phyloP scores from a whole-genome alignment of 192 early-diverging fungal genomes.

The Coemansia sp. region DNA sequence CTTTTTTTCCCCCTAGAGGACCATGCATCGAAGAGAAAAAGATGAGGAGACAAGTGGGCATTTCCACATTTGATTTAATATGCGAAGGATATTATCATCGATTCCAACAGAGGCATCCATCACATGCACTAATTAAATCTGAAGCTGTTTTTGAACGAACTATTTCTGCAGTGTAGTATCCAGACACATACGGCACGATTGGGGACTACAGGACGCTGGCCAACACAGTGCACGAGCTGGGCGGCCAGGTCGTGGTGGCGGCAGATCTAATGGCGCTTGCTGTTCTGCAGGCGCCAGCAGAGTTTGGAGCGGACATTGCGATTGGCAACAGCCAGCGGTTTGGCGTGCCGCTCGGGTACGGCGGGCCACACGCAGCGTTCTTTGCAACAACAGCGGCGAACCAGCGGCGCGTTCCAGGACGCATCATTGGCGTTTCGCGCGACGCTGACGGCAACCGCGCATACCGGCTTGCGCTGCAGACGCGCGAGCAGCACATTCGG shows the following conservation, averaged over 20 bases:
- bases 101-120: no score
- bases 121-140: no score
- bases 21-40: no score
- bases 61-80: no score
- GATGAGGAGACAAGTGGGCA: no score
- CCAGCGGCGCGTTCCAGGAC: conserved; percentile 95
- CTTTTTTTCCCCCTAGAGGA: no score
- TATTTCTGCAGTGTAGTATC: conserved; percentile 76
- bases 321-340: conserved; percentile 98
- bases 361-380: conserved; percentile 99
- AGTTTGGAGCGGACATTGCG: conserved; percentile 97
- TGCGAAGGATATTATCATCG: no score
- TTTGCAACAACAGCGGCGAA: conserved; percentile 90
- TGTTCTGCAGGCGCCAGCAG: conserved; percentile 88
- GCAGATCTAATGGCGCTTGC: conserved; percentile 93
- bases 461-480: conserved; percentile 94
- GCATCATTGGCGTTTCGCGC: conserved; percentile 94
- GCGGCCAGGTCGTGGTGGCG: conserved; percentile 88
- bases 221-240: conserved; percentile 72
- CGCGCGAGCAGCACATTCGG: conserved; percentile 98
- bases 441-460: conserved; percentile 85
- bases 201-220: conserved; percentile 80
- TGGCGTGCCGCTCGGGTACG: conserved; percentile 97
- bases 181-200: conserved; percentile 85
- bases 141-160: not conserved